phyloP scores from a whole-genome alignment of 352 stramenopile genomes.

The Pythium utonaiense region DNA sequence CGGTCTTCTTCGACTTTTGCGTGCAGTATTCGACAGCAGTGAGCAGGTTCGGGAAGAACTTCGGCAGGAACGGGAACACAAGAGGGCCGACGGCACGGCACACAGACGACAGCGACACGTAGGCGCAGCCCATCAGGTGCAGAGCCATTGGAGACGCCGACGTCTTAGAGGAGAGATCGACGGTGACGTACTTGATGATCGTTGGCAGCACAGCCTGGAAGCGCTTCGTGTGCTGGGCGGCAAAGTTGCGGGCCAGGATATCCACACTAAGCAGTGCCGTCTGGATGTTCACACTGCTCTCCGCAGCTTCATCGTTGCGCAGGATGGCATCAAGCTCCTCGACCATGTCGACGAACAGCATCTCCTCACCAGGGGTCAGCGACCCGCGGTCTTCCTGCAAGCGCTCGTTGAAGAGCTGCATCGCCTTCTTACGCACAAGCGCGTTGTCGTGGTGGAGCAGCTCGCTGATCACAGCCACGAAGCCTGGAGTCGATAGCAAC shows the following conservation, averaged over 20 bases:
- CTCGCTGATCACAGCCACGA: slow-evolving; percentile 82
- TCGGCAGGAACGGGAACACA: slow-evolving; percentile 78
- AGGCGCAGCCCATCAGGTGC: slow-evolving; percentile 78
- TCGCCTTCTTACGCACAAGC: slow-evolving; percentile 84
- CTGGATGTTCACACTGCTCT: slow-evolving; percentile 80
- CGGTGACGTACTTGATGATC: slow-evolving; percentile 69
- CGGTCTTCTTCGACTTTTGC: slow-evolving; percentile 14
- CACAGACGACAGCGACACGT: slow-evolving; percentile 79
- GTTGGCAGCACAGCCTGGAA: slow-evolving; percentile 74
- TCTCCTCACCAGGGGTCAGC: slow-evolving; percentile 60
- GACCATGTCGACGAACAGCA: slow-evolving; percentile 87
- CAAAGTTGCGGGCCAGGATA: slow-evolving; percentile 82
- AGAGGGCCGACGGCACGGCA: slow-evolving; percentile 60
- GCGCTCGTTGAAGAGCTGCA: slow-evolving; percentile 87
- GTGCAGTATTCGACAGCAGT: slow-evolving; percentile 56
- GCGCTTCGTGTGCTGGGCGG: slow-evolving; percentile 55
- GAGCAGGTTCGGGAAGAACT: slow-evolving; percentile 80
- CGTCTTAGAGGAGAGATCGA: slow-evolving; percentile 29
- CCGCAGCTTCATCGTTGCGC: slow-evolving; percentile 45
- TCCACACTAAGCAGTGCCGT: slow-evolving; percentile 81
- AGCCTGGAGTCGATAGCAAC: slow-evolving; percentile 80
- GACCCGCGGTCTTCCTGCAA: slow-evolving; percentile 62
- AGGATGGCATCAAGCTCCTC: slow-evolving; percentile 75
- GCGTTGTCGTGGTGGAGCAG: slow-evolving; percentile 84
- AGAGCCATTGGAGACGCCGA: slow-evolving; percentile 46